phyloP scores from a whole-genome alignment of 2,329 filamentous ascomycete species.

The Fusarium ambrosium region DNA sequence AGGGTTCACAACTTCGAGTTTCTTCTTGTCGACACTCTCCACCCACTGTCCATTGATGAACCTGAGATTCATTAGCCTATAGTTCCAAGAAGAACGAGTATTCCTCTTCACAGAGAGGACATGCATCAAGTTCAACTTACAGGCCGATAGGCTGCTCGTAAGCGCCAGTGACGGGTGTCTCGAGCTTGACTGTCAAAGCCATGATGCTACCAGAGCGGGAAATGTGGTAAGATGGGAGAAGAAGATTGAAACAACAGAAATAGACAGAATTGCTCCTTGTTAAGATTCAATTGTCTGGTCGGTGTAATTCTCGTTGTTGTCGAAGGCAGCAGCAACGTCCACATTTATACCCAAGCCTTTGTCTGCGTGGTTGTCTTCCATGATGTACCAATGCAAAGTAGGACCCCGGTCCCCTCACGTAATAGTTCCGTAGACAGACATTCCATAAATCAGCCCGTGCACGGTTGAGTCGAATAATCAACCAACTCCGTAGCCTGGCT shows the following conservation, averaged over 20 bases:
- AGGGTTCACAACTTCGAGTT: constrained; percentile 93
- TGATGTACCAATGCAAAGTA: not conserved
- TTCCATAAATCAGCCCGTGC: not conserved
- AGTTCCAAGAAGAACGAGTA: not conserved
- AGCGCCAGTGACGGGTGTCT: constrained; percentile 74
- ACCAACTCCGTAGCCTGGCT: not conserved
- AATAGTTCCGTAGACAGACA: not conserved
- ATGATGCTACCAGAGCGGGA: not conserved
- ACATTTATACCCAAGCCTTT: not conserved
- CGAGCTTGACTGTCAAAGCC: constrained; percentile 69
- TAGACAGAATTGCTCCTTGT: not conserved
- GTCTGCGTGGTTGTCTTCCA: not conserved
- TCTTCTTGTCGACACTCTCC: constrained; percentile 83
- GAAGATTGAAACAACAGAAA: not conserved
- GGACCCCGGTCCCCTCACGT: not conserved
- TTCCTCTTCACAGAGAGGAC: not conserved
- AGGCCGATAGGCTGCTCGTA: constrained; percentile 73
- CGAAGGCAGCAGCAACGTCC: not conserved
- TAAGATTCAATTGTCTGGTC: not conserved
- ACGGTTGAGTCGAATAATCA: not conserved
- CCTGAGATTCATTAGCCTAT: not conserved
- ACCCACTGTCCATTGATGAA: constrained; percentile 95
- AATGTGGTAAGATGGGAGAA: not conserved
- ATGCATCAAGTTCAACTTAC: constrained; percentile 51
- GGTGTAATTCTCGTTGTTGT: not conserved